Base-by-base conservation (phyloP, 805 yeast genomes). In the Groenewaldozyma salmanticensis region DNA sequence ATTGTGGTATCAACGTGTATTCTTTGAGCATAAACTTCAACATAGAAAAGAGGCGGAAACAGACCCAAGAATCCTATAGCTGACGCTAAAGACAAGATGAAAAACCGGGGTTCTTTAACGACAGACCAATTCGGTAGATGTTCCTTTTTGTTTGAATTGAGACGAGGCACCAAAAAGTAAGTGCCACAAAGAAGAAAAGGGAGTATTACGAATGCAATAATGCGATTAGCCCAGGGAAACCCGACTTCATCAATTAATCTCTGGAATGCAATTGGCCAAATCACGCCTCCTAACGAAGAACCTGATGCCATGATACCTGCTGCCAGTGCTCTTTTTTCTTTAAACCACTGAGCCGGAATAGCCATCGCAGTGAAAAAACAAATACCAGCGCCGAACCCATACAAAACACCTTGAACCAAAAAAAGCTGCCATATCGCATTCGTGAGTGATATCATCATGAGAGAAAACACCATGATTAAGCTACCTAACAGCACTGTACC, bases 171-270 rank as follows among this genome's bases (percentile, higher is more conserved):
- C 35, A 47, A 39, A 4, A 38, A 17, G 19, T 27, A 15, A 15
- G 40, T 19, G 2, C 45, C 35, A 31, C 40, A 16, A 22, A 39
- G 7, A 27, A 45, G 34, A 6, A 39, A 9, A 5, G 49, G 49
- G n/a, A 50, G 37, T 39, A 46, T 51, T 16, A 73, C 53, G 47
- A 75, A 67, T 0, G 73, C 74, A 37, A 73, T 56, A 13, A 66
- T 59, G 38, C 81, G 61, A 34, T 71, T 61, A 3, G 75, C 69
- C 79, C 80, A 75, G 7, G 61, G 63, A 49, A 71, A 74, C 1
- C 80, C 80, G 19, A 72, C 62, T 11, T 55, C 51, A 35, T 60
- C 53, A 33, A 70, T 64, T 33, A 73, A 53, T 39, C 57, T 54
- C 42, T 66, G 63, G 37, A 69, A 53, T 33, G 63, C 62, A 46